Evolutionary conservation across 176 grass and related monocot species (phyloP).

Genomic region (barley (Hordeum vulgare)): MorexV3_pseudomolecules_assembly NC_058519.1:13838189-13838688

Average conservation of each 20-base stretch:
- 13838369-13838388: conserved; percentile 31
- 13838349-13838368: conserved; percentile 28
- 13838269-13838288: too few species aligned
- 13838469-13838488: conserved; percentile 56
- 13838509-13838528: conserved; percentile 58
- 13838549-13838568: conserved; percentile 54
- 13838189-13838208: too few species aligned
- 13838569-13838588: conserved; percentile 65
- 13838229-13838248: too few species aligned
- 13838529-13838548: conserved; percentile 64
- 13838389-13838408: neutral
- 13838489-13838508: conserved; percentile 52
- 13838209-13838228: too few species aligned
- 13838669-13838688: too few species aligned
- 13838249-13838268: too few species aligned
- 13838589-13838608: neutral
- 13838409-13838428: neutral
- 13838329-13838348: neutral
- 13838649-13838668: too few species aligned
- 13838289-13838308: too few species aligned
- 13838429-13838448: neutral
- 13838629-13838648: too few species aligned
- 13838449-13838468: conserved; percentile 11
- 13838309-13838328: neutral
- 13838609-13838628: too few species aligned